Evolutionary conservation across 1,284 basidiomycete genomes (phyloP).

Genomic region (Austroboletus novae-zelandiae): DNA sequence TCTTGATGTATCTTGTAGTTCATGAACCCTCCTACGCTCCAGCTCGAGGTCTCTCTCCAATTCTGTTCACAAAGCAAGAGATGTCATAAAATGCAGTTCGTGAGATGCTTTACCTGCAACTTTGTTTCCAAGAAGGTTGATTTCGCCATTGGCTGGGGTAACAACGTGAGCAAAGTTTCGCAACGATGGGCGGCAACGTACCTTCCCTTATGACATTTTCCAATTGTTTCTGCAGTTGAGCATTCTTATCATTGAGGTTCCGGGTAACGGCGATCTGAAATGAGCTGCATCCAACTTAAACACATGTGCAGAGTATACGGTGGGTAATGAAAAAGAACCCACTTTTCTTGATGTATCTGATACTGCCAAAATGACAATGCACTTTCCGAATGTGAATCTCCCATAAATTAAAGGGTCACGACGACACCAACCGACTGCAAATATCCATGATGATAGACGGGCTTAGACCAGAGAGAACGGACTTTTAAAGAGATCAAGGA

Average conservation of each 20-base stretch:
- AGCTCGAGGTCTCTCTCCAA: constrained; percentile 75
- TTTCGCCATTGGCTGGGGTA: constrained; percentile 68
- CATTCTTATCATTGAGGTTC: constrained; percentile 75
- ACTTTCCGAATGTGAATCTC: constrained; percentile 36
- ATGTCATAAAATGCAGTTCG: not conserved
- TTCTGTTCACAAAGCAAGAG: constrained; percentile 41
- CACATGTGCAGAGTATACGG: constrained; percentile 1
- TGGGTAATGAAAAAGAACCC: constrained; percentile 14
- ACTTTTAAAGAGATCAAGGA: constrained; percentile 42
- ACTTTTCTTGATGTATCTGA: constrained; percentile 82
- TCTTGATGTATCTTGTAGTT: constrained; percentile 68
- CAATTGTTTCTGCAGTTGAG: constrained; percentile 76
- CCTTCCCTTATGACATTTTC: constrained; percentile 81
- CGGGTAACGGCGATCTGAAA: constrained; percentile 80
- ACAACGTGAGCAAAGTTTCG: not conserved
- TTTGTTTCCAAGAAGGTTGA: constrained; percentile 67
- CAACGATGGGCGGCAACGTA: constrained; percentile 20
- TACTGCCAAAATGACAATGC: constrained; percentile 88
- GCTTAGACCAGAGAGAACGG: constrained; percentile 76
- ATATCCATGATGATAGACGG: constrained; percentile 76
- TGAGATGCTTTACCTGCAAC: constrained; percentile 45
- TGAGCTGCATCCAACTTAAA: constrained; percentile 48
- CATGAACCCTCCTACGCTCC: constrained; percentile 69
- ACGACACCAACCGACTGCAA: constrained; percentile 58
- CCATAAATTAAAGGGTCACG: not conserved